Percentiles rank a stretch among this genome's conserved stretches.
These are phyloP conservation scores for Omphalea diandra DNA, from an alignment of 441 rosid genomes.

Conservation along the genomic window DNA sequence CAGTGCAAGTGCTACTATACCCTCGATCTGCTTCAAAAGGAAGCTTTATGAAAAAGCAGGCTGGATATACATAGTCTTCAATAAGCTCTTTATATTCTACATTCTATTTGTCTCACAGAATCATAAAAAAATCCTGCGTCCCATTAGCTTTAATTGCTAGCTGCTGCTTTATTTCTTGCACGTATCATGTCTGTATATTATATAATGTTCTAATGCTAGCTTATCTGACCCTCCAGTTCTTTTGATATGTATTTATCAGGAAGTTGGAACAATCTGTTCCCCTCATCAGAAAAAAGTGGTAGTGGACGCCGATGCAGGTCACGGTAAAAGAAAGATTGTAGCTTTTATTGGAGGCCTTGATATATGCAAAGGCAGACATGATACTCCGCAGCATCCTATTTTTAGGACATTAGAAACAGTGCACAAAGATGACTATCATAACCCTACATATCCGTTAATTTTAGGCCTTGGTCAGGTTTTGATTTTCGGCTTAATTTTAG, in stretches of 20 bases:
- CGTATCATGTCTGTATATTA: too few species aligned
- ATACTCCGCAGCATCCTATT: conserved; percentile 80
- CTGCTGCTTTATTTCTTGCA: not conserved
- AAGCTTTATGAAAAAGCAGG: conserved; percentile 87
- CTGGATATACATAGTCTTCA: conserved; percentile 27
- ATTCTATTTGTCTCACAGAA: conserved; percentile 8
- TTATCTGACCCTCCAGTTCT: conserved; percentile 14
- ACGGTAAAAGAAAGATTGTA: conserved; percentile 62
- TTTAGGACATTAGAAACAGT: conserved; percentile 64
- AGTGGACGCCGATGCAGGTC: conserved; percentile 87
- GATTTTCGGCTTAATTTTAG: too few species aligned
- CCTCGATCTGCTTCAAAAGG: conserved; percentile 90
- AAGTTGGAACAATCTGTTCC: conserved; percentile 85
- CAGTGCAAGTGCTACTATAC: conserved; percentile 85
- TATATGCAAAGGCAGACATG: conserved; percentile 85
- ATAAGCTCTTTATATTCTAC: conserved; percentile 8
- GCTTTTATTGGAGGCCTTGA: conserved; percentile 98
- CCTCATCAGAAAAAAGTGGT: conserved; percentile 96
- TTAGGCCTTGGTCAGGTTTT: not conserved
- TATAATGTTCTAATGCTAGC: not conserved
- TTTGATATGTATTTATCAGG: conserved; percentile 45
- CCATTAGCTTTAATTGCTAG: not conserved
- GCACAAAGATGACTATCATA: conserved; percentile 83
- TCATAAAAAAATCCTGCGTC: not conserved
- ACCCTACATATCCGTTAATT: conserved; percentile 78